Conservation (phyloP, 2,329 filamentous ascomycete species). For the Ascochyta rabiei region DNA sequence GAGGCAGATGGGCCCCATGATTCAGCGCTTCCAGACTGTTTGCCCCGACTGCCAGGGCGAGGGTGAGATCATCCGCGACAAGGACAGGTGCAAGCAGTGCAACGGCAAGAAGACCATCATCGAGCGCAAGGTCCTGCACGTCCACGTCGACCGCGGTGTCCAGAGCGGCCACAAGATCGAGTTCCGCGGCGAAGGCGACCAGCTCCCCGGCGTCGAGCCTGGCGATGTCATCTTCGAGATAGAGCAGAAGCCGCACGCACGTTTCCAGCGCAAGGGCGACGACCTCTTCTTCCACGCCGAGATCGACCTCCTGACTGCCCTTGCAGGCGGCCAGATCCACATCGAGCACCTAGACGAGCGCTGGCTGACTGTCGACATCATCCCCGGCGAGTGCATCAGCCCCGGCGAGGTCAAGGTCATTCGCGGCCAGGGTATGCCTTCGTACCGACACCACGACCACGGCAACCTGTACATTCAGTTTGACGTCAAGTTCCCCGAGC, state of each 20-base stretch:
- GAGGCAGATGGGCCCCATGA: conserved; percentile 99
- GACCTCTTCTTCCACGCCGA: conserved; percentile 95
- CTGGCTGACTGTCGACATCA: conserved; percentile 92
- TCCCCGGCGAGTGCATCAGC: conserved; percentile 91
- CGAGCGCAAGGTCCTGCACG: conserved; percentile 96
- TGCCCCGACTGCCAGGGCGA: conserved; percentile 98
- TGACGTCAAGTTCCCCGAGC: conserved; percentile 89
- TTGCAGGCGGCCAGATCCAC: conserved; percentile 88
- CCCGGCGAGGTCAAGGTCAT: conserved; percentile 92
- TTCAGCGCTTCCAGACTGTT: conserved; percentile 98
- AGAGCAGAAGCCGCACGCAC: conserved; percentile 95
- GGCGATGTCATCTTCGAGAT: conserved; percentile 99
- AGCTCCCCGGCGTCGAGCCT: conserved; percentile 88
- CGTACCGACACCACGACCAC: conserved; percentile 89
- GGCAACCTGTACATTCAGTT: conserved; percentile 98
- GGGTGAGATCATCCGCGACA: conserved; percentile 94
- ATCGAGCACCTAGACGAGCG: conserved; percentile 97
- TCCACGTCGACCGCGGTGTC: conserved; percentile 95
- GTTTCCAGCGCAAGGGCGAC: conserved; percentile 95
- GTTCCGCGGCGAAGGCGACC: conserved; percentile 95
- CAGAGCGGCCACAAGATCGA: conserved; percentile 94
- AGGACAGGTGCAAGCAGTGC: conserved; percentile 97
- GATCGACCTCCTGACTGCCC: conserved; percentile 92
- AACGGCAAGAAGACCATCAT: conserved; percentile 97
- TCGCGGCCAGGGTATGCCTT: conserved; percentile 96